Evolutionary conservation across 2,329 filamentous ascomycete species (phyloP).

Genomic region (Penicillium concentricum): DNA sequence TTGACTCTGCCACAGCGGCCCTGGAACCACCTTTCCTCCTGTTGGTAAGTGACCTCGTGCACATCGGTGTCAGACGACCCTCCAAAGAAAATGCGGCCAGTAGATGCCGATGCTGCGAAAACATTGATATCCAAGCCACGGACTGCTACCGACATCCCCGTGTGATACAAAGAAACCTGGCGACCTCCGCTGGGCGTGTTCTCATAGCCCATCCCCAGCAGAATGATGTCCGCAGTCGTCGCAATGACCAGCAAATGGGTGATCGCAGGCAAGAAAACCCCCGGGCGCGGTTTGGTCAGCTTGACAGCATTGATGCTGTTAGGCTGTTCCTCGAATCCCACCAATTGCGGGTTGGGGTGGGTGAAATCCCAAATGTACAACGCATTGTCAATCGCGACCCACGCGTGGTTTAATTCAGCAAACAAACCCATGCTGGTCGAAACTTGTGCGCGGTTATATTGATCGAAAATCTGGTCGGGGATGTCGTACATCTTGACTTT

Average conservation of each 20-base stretch:
- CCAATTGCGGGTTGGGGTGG: slow-evolving; percentile 81
- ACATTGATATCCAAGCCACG: slow-evolving; percentile 73
- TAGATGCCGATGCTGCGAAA: slow-evolving; percentile 73
- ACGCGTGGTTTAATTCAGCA: slow-evolving; percentile 90
- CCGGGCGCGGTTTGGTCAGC: slow-evolving; percentile 76
- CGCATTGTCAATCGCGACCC: slow-evolving; percentile 93
- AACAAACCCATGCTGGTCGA: slow-evolving; percentile 95
- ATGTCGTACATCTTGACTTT: slow-evolving; percentile 83
- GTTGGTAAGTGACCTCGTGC: slow-evolving; percentile 92
- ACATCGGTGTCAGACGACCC: slow-evolving; percentile 80
- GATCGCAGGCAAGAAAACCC: slow-evolving; percentile 84
- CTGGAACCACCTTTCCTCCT: slow-evolving; percentile 96
- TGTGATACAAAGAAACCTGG: slow-evolving; percentile 78
- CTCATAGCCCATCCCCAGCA: slow-evolving; percentile 76
- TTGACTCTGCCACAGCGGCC: slow-evolving; percentile 84
- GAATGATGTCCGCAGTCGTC: slow-evolving; percentile 77
- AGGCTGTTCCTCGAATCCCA: slow-evolving; percentile 86
- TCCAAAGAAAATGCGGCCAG: slow-evolving; percentile 90
- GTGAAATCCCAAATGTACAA: slow-evolving; percentile 98
- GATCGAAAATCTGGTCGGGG: slow-evolving; percentile 86
- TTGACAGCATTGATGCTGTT: slow-evolving; percentile 90
- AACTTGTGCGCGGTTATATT: slow-evolving; percentile 83
- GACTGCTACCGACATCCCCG: slow-evolving; percentile 76
- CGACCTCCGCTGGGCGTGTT: slow-evolving; percentile 66
- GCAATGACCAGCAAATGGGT: slow-evolving; percentile 87